A percentile compares a stretch with the other conserved stretches of the same genome.
These are phyloP conservation scores for Penicillium capsulatum DNA, from an alignment of 2,329 filamentous ascomycete genomes.

Conservation along the genomic window DNA sequence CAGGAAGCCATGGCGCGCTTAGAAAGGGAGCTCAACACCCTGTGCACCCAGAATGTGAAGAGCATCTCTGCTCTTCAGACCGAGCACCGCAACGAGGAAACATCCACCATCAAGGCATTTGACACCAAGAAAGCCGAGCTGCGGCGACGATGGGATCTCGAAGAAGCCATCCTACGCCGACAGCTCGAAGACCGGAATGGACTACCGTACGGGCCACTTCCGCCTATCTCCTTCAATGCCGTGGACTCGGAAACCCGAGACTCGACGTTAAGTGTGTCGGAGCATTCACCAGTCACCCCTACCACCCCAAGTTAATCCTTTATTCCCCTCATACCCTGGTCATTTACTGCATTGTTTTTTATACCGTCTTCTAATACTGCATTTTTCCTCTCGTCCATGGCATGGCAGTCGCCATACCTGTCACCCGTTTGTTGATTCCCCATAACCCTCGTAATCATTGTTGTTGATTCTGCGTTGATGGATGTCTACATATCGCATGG, in stretches of 20 bases:
- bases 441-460: neutral
- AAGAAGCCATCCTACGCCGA: slow-evolving; percentile 41
- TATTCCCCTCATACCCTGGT: no score
- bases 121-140: slow-evolving; percentile 34
- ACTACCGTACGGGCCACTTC: slow-evolving; percentile 37
- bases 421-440: neutral
- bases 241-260: slow-evolving; percentile 25
- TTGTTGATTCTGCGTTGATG: neutral
- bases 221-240: slow-evolving; percentile 34
- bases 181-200: slow-evolving; percentile 37
- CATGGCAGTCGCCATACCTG: no score
- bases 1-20: slow-evolving; percentile 39
- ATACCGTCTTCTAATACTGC: neutral
- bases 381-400: no score
- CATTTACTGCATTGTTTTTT: no score
- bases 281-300: neutral
- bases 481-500: slow-evolving; percentile 19
- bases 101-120: slow-evolving; percentile 28
- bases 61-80: slow-evolving; percentile 34
- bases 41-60: slow-evolving; percentile 33
- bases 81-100: slow-evolving; percentile 34
- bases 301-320: neutral
- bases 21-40: slow-evolving; percentile 36
- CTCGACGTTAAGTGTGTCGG: slow-evolving; percentile 28
- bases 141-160: slow-evolving; percentile 39